Evolutionary conservation across 2,329 filamentous ascomycete genomes (phyloP).

Genomic region (Nigrospora sphaerica): DNA sequence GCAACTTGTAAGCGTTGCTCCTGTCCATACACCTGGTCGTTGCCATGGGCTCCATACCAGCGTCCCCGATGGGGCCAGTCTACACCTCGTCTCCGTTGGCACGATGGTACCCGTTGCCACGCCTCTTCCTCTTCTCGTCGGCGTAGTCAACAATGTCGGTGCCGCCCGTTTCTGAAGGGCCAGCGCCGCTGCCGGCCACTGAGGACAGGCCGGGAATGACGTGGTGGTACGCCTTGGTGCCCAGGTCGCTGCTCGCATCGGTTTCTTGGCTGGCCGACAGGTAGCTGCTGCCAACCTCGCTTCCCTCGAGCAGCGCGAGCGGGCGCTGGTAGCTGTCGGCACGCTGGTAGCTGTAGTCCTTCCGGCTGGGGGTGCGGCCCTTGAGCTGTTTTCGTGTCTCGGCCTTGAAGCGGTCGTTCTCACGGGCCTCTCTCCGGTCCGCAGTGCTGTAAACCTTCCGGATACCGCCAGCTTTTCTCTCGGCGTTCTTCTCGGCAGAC

Average conservation of each 20-base stretch:
- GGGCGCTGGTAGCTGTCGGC: slow-evolving; percentile 24
- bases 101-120: slow-evolving; percentile 24
- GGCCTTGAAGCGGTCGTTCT: slow-evolving; percentile 46
- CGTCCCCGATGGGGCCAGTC: background rate
- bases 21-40: too few relatives aligned
- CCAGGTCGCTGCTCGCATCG: slow-evolving; percentile 37
- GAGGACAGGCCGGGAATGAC: slow-evolving; percentile 43
- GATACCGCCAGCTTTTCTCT: slow-evolving; percentile 36
- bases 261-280: slow-evolving; percentile 13
- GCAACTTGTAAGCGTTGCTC: too few relatives aligned
- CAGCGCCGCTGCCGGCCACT: slow-evolving; percentile 17
- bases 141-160: slow-evolving; percentile 24
- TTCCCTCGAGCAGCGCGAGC: slow-evolving; percentile 14
- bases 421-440: slow-evolving; percentile 44
- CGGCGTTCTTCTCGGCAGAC: background rate
- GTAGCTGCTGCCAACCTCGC: slow-evolving; percentile 17
- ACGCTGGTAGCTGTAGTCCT: slow-evolving; percentile 49
- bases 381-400: slow-evolving; percentile 50
- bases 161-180: background rate
- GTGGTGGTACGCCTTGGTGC: slow-evolving; percentile 52
- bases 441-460: slow-evolving; percentile 56
- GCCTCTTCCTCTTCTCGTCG: slow-evolving; percentile 35
- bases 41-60: too few relatives aligned
- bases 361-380: slow-evolving; percentile 32
- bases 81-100: background rate